Base-by-base conservation (phyloP, 2,329 filamentous ascomycete species). In the Pseudogymnoascus sp. region DNA sequence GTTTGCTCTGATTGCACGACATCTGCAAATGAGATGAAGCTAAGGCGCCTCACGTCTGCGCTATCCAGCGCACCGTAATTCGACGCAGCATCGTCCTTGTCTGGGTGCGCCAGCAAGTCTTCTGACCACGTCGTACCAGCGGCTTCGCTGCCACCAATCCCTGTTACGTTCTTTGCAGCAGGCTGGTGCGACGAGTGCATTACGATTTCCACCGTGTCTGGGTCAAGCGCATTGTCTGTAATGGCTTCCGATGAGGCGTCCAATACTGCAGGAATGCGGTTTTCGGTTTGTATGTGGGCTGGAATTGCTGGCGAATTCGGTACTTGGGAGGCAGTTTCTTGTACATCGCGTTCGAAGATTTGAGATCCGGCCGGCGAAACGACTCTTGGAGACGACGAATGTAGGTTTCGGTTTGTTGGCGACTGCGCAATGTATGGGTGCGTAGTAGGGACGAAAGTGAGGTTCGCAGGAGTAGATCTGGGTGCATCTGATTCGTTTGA, bases 21-120 rank as follows among this genome's bases (percentile, higher is more conserved):
- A 70, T 97, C 93, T 64, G 93, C 92, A 74, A 97, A 97, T 6
- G 92, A 96, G 71, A 97, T 96, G 76, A 97, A 97, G 73, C 89
- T 94, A 64, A 97, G 77, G 21, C 93, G 85, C 50, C 90, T 86
- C 15, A 95, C 84, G 69, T 96, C 92, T 54, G 84, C 81, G 39
- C 81, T 83, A 69, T 96, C 92, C 64, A 93, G 78, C 50, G 87
- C 85, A 33, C 87, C 90, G 72, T 93, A 93, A 71, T 85, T 90
- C 62, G 87, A 89, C 1, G 84, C 84, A 26, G 80, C 79, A 66
- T 93, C 89, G 71, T 71, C 78, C n/a, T 74, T 75, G 60, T 83
- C 78, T 57, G 74, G 75, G 62, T 79, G 78, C 5, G 79, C 76
- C 69, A 84, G 79, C 21, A 81, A 78, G 76, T 77, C 59, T 61